Evolutionary conservation across 1,284 basidiomycete species (phyloP).

Genomic region (Mycena citricolor): DNA sequence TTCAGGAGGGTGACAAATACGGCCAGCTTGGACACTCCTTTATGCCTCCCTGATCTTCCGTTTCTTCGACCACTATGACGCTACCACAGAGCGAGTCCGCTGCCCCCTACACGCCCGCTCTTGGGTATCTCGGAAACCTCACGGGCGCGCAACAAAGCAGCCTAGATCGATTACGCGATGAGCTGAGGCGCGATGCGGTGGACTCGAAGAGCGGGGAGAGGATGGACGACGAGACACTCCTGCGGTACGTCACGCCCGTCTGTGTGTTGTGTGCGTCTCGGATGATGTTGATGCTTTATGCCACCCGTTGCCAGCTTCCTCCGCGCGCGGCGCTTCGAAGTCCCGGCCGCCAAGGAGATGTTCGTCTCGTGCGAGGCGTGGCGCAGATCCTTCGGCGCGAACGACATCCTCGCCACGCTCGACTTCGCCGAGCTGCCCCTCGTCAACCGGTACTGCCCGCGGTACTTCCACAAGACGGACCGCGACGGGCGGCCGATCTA

Average conservation of each 20-base stretch:
- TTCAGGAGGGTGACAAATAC: no score
- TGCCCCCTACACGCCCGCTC: constrained; percentile 65
- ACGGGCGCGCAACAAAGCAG: constrained; percentile 64
- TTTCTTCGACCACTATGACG: no score
- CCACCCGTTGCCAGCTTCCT: constrained; percentile 60
- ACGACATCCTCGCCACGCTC: constrained; percentile 87
- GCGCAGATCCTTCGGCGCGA: constrained; percentile 86
- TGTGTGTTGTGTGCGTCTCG: no score
- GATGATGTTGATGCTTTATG: constrained; percentile 4
- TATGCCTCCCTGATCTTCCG: no score
- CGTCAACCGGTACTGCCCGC: constrained; percentile 92
- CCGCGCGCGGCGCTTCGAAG: constrained; percentile 90
- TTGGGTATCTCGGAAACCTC: constrained; percentile 84
- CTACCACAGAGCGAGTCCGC: no score
- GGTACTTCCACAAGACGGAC: constrained; percentile 87
- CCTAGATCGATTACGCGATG: constrained; percentile 69
- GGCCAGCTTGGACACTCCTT: no score
- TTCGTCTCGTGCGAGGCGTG: constrained; percentile 86
- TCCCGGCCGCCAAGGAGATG: no score
- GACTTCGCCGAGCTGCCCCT: constrained; percentile 82
- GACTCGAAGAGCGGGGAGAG: constrained; percentile 66
- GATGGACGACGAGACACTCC: constrained; percentile 79
- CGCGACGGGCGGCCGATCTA: constrained; percentile 95
- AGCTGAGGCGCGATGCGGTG: constrained; percentile 59
- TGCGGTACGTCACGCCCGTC: constrained; percentile 51